Evolutionary conservation across 495 filamentous ascomycete species (phyloP), one percentile per base, ranked within the genome.

Genomic region (Penicillium diatomitis): DNA sequence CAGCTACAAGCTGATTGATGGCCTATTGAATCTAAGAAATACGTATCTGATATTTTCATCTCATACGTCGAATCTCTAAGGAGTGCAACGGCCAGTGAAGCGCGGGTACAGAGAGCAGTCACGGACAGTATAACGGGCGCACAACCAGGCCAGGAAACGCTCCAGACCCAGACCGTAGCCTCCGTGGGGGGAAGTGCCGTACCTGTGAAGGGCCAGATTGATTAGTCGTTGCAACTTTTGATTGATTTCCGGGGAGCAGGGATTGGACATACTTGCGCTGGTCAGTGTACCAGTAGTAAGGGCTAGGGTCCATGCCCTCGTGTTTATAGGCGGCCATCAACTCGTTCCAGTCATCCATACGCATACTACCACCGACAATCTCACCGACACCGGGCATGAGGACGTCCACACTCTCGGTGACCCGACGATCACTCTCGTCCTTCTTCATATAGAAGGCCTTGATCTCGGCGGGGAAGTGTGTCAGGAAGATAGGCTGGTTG

Each of bases 391-490:
- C 88, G 1, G 90, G 90, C 90, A 97, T 96, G 52, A 99, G 70
- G 41, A 88, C 87, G 60, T 99, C 92, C 2, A 97, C 94, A 53
- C 85, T 90, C 77, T 99, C 92, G 1, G 92, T 99, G 34, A 95
- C 87, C n/a, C 90, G 80, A 42, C 71, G 74, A 61, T 98, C 92
- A 10, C 78, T 64, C 8, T 73, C 73, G 50, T 90, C 92, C 70
- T 89, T 94, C 76, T 88, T 88, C 92, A 99, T 99, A 73, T 99
- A 99, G 70, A 99, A 99, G 4, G 92, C 87, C 79, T 99, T 99
- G 78, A 99, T 94, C 68, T 91, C 87, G 33, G 84, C 85, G 2
- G 92, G 92, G 80, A 99, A 99, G 70, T 95, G 88, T 4, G 90
- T 97, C 10, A 99, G 75, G 74, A 99, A 88, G 67, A 99, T 96